Percentiles rank a stretch among this genome's conserved stretches.
These are phyloP conservation scores for Phytophthora tubulina DNA, from an alignment of 352 stramenopile genomes.

Conservation along the genomic window DNA sequence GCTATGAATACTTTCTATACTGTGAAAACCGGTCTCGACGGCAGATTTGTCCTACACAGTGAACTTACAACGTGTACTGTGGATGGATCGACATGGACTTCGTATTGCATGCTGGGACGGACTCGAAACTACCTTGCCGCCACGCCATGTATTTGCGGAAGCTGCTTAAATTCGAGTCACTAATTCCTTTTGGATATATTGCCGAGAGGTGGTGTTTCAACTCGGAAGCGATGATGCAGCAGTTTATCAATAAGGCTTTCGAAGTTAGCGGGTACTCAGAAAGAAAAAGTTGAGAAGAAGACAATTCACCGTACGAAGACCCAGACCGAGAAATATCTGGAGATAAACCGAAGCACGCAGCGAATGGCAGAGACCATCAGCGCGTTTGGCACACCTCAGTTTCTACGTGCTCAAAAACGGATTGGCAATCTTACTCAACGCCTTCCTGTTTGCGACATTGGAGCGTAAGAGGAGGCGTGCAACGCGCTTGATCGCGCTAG, in stretches of 20 bases:
- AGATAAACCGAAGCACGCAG: background rate
- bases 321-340: background rate
- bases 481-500: background rate
- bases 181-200: background rate
- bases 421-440: background rate
- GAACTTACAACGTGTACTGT: background rate
- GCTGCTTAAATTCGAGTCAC: background rate
- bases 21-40: background rate
- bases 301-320: no score
- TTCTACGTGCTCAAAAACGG: background rate
- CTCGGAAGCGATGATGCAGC: conserved; percentile 1
- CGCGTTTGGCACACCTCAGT: background rate
- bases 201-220: conserved; percentile 2
- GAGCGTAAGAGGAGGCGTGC: no score
- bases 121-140: conserved; percentile 5
- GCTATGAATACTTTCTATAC: background rate
- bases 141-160: conserved; percentile 14
- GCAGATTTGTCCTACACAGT: background rate
- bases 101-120: conserved; percentile 1
- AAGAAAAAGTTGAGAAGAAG: background rate
- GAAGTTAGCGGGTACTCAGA: background rate
- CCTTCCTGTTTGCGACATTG: background rate
- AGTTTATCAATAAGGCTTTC: background rate
- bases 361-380: background rate
- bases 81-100: background rate